Evolutionary conservation across 306 rosid species (phyloP).

Genomic region (Cucumis melo): DNA sequence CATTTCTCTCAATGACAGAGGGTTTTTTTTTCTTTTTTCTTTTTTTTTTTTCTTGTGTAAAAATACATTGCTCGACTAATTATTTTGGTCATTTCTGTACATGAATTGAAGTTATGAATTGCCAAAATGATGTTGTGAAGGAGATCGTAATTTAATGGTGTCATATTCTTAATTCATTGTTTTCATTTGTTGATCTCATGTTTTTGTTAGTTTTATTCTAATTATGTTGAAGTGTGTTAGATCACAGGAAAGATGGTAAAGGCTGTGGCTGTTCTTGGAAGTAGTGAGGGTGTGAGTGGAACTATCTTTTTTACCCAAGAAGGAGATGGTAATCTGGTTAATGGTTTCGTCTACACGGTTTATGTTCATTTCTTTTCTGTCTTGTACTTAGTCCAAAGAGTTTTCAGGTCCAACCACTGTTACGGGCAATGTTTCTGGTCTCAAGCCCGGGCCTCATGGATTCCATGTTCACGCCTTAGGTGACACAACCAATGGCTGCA

Average conservation of each 20-base stretch:
- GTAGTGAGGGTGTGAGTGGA: slow-evolving; percentile 56
- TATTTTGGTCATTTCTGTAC: not conserved
- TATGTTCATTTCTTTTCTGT: not conserved
- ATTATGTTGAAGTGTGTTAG: slow-evolving; percentile 24
- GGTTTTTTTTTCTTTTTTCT: not conserved
- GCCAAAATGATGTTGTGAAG: not conserved
- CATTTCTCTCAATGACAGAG: not conserved
- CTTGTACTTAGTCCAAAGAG: not conserved
- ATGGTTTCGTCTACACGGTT: not conserved
- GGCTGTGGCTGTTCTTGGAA: slow-evolving; percentile 80
- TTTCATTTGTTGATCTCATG: not conserved
- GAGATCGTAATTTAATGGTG: not conserved
- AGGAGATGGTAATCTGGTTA: slow-evolving; percentile 48
- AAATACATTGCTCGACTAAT: not conserved
- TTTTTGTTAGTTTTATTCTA: not conserved
- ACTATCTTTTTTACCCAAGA: slow-evolving; percentile 60
- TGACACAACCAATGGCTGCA: slow-evolving; percentile 90
- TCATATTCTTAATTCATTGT: not conserved
- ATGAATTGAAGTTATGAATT: not conserved
- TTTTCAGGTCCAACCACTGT: slow-evolving; percentile 9
- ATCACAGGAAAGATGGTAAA: slow-evolving; percentile 87
- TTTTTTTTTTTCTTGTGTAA: too few relatives aligned
- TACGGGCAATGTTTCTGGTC: slow-evolving; percentile 62
- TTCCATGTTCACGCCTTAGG: slow-evolving; percentile 93
- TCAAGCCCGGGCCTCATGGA: slow-evolving; percentile 82